Evolutionary conservation across 768 basidiomycete species (phyloP).

Genomic region (Boletus sp.): DNA sequence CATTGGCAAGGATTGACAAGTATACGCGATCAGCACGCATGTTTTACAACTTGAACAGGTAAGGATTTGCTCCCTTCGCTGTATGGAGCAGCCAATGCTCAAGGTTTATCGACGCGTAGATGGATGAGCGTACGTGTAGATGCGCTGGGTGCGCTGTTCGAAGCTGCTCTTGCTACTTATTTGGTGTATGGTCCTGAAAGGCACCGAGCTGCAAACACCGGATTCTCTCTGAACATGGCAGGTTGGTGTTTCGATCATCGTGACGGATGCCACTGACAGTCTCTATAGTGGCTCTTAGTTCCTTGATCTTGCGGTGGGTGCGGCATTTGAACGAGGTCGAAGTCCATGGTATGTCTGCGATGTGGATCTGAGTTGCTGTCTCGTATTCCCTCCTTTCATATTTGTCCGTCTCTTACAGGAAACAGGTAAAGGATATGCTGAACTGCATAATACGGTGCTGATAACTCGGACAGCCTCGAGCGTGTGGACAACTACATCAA

Average conservation of each 20-base stretch:
- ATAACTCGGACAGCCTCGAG: neutral
- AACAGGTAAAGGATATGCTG: neutral
- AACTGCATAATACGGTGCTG: neutral
- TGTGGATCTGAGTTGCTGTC: too few relatives aligned
- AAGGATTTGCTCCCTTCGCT: neutral
- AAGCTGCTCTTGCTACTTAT: neutral
- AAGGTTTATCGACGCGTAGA: constrained; percentile 16
- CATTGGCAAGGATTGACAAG: constrained; percentile 45
- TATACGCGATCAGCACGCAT: constrained; percentile 42
- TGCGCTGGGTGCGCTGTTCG: constrained; percentile 22
- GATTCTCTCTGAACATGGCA: constrained; percentile 42
- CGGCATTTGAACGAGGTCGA: constrained; percentile 35
- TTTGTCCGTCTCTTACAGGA: neutral
- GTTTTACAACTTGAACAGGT: constrained; percentile 51
- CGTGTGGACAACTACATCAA: neutral
- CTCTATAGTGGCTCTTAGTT: constrained; percentile 49
- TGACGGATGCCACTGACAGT: neutral
- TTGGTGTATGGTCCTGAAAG: constrained; percentile 1
- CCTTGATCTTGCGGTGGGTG: constrained; percentile 52
- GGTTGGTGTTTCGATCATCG: constrained; percentile 19
- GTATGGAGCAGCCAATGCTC: neutral
- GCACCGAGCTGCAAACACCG: constrained; percentile 28
- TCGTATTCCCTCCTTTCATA: neutral
- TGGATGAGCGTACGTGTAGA: constrained; percentile 59
- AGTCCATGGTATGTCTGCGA: constrained; percentile 30